These are phyloP conservation scores for Monosporozyma yasuniensis DNA, from an alignment of 805 yeast species.

Conservation along the genomic window DNA sequence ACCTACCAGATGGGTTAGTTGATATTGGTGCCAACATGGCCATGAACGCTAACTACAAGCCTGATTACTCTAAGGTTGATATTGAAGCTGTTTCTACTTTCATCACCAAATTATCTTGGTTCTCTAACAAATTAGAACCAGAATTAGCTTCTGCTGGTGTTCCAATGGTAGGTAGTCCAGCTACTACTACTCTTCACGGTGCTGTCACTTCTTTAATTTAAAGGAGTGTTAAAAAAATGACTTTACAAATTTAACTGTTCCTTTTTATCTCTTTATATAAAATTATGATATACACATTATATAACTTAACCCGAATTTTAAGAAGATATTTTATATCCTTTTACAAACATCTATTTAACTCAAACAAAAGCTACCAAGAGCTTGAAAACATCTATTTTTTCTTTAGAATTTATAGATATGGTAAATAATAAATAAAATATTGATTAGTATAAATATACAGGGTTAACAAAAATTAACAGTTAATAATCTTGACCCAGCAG, in stretches of 20 bases:
- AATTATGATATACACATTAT: too few relatives aligned
- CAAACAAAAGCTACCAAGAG: too few relatives aligned
- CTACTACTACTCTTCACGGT: too few relatives aligned
- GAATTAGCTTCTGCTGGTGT: constrained; percentile 5
- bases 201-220: too few relatives aligned
- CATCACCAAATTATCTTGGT: constrained; percentile 30
- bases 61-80: constrained; percentile 25
- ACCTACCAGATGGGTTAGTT: constrained; percentile 13
- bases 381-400: neutral
- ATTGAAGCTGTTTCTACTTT: constrained; percentile 19
- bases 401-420: neutral
- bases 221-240: too few relatives aligned
- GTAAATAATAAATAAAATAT: neutral
- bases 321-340: too few relatives aligned
- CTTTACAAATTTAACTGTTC: too few relatives aligned
- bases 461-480: neutral
- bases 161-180: neutral
- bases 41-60: constrained; percentile 30
- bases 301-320: too few relatives aligned
- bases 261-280: too few relatives aligned
- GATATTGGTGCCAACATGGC: constrained; percentile 17
- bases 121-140: constrained; percentile 24
- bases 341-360: neutral
- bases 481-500: neutral
- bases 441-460: neutral